Evolutionary conservation across 2,329 filamentous ascomycete species (phyloP), one percentile per base, ranked within the genome.

Genomic region (Colletotrichum brevisporum): DNA sequence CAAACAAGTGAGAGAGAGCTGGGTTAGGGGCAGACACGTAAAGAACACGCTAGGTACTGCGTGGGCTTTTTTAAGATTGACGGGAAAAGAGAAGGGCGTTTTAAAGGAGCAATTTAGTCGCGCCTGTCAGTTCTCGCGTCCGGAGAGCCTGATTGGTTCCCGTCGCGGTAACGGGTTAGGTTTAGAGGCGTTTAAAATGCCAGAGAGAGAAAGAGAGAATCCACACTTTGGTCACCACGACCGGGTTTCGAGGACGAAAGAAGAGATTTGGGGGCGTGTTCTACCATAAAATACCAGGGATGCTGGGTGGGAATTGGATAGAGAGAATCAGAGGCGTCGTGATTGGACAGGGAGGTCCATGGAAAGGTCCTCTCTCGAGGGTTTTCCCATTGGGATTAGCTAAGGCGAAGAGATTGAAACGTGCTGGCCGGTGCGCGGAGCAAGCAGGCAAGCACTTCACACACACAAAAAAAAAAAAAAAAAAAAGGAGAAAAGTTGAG

Each of bases 311-410:
- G 27, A 31, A 24, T 24, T 24, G 21, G 27, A 31, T 2, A 31
- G 27, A 31, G 45, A 51, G 57, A 39, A 41, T 41, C 9, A 60
- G 57, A 16, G 45, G 47, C 13, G 13, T 39, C 31, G 10, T 60
- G 47, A 60, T 60, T 60, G 57, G 57, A 27, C 47, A 45, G 47
- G 57, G 47, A n/a, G 12, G 27, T n/a, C 45, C 45, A 10, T 47
- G 13, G 36, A 39, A 39, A 2, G 21, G 21, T 36, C 41, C 15
- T n/a, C 41, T n/a, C 41, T 15, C 3, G 41, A 3, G 12, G 12
- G 41, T 13, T 16, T 43, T 43, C 2, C 41, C 3, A 13, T 43
- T 43, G 15, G 10, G 41, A 43, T 43, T 43, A 43, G 41, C 13
- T 43, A n/a, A 43, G 41, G 13, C 13, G 16, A 43, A 12, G 36